Evolutionary conservation across 2,329 filamentous ascomycete genomes (phyloP), one percentile per base, ranked within the genome.

Genomic region (Eutypa lata): DNA sequence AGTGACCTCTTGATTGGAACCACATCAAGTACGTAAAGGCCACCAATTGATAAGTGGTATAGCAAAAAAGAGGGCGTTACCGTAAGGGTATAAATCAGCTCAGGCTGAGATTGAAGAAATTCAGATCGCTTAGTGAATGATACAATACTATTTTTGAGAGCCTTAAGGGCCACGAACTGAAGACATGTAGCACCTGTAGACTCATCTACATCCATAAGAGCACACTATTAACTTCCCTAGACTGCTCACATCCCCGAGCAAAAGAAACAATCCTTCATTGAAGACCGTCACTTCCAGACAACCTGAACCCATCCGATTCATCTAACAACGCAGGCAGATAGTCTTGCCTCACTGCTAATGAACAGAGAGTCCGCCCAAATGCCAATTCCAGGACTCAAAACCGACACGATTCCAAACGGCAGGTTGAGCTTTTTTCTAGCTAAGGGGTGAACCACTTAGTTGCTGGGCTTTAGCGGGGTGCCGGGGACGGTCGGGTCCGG

Each of bases 401-500:
- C 38, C 38, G 38, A 16, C 38, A 21, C 19, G 18, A 42, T 19
- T 22, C 38, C 38, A 19, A 42, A 42, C 38, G 38, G 18, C 38
- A 42, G 4, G 8, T 10, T 18, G 18, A 11, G 11, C 26, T 21
- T 18, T 21, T 18, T 42, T 22, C 38, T 21, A 6, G 38, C 18
- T 18, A 10, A 31, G 26, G 26, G 26, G 26, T 31, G 26, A 31
- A 11, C 42, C 2, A 13, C 16, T 45, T 59, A 60, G 47, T 55
- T 24, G 55, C 58, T 59, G 26, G 63, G 50, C 45, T 57, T 52
- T n/a, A 69, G 56, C 18, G 62, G 53, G 2, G 65, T 67, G 21
- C 66, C 69, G 33, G 68, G 67, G 16, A 65, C 53, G 31, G 59
- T 59, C 16, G 59, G 58, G 49, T 69, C 68, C 22, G 69, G 68